Base-by-base conservation (phyloP, 768 basidiomycete genomes). In the Coprinopsis strossmayeri region DNA sequence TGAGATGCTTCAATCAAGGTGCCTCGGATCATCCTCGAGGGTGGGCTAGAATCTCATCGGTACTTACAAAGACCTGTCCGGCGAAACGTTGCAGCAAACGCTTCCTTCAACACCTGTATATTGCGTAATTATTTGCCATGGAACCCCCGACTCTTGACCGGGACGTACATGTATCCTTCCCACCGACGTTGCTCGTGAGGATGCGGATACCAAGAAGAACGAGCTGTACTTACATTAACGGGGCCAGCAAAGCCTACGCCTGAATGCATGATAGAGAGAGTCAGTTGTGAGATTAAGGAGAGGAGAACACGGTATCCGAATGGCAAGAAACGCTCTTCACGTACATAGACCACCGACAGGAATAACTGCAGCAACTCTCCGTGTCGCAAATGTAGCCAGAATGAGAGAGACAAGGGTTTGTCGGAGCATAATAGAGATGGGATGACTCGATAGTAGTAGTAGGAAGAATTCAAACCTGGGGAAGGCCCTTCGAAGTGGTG, bases 31-130 rank as follows among this genome's bases (percentile, higher is more conserved):
- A 12, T 13, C 5, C 41, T 13, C 18, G 25, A 12, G 17, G 26
- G n/a, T 18, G 42, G 3, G 23, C 25, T 18, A 48, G 1, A 12
- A 7, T 21, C 15, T n/a, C n/a, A n/a, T 21, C 35, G 20, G 5
- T 17, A 45, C 54, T 42, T 43, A 59, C 60, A 56, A 28, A 18
- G 51, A 39, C 21, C 23, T 37, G 32, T 61, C 58, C 10, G 52
- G 48, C 23, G 39, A 24, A 18, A 55, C 53, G 20, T 37, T 25
- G 48, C 57, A 58, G 44, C 59, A 60, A 23, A 32, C 35, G 35
- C 53, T 54, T 11, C 55, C 57, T 15, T 46, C 27, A 30, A 41
- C 50, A 32, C 57, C 57, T 57, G 26, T n/a, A n/a, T 18, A 3
- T 15, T 34, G 11, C 23, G 25, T 9, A 2, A n/a, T n/a, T n/a